These are phyloP conservation scores for Naganishia vaughanmartiniae DNA, from an alignment of 768 basidiomycete genomes.

Conservation along the genomic window DNA sequence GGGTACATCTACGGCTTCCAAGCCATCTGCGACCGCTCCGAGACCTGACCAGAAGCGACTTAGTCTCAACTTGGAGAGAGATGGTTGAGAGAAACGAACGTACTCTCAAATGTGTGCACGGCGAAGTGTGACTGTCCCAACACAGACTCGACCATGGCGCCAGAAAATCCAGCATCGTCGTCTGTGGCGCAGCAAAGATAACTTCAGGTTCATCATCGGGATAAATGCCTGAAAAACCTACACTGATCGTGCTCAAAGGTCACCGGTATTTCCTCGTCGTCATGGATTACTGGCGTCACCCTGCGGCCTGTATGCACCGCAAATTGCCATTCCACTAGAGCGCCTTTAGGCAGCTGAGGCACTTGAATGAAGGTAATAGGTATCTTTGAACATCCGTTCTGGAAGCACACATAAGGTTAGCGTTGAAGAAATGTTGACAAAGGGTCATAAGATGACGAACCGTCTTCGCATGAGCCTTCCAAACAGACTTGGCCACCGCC, in stretches of 20 bases:
- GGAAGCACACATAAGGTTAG: neutral
- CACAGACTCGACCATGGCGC: neutral
- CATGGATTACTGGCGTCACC: slow-evolving; percentile 18
- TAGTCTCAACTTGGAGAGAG: neutral
- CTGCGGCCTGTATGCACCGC: slow-evolving; percentile 47
- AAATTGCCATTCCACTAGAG: slow-evolving; percentile 54
- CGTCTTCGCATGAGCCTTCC: slow-evolving; percentile 37
- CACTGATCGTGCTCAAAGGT: slow-evolving; percentile 3
- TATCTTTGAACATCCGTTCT: slow-evolving; percentile 35
- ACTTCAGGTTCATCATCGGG: neutral
- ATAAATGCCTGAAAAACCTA: neutral
- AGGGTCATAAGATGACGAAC: slow-evolving; percentile 21
- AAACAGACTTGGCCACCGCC: slow-evolving; percentile 37
- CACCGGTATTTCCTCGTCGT: slow-evolving; percentile 16
- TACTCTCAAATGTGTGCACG: slow-evolving; percentile 20
- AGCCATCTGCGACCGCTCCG: slow-evolving; percentile 2
- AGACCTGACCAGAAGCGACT: neutral
- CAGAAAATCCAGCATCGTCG: neutral
- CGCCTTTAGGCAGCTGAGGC: slow-evolving; percentile 49
- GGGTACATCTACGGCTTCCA: slow-evolving; percentile 5
- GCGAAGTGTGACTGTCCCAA: slow-evolving; percentile 22
- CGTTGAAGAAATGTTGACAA: neutral
- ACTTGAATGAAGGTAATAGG: slow-evolving; percentile 50
- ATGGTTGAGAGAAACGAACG: neutral
- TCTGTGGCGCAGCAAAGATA: neutral